Conservation (phyloP, 2,329 filamentous ascomycete species). For the Cercospora zeina region DNA sequence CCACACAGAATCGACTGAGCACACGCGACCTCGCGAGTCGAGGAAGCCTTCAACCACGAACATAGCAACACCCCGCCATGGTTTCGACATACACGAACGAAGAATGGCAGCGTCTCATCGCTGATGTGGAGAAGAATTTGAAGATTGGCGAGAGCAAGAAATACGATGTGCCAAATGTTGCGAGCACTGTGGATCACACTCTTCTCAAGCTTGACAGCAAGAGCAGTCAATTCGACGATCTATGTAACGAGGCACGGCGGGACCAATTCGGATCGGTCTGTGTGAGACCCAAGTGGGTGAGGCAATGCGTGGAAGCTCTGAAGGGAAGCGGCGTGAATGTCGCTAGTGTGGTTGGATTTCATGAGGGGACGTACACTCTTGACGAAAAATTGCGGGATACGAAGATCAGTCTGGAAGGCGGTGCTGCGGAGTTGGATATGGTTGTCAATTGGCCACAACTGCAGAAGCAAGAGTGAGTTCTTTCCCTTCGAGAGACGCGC, state of each 20-base stretch:
- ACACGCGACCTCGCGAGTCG: not conserved
- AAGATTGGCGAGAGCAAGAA: slow-evolving; percentile 12
- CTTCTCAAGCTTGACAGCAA: slow-evolving; percentile 54
- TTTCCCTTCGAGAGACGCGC: not conserved
- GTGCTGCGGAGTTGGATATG: slow-evolving; percentile 60
- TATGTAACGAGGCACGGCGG: slow-evolving; percentile 57
- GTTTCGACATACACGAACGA: slow-evolving; percentile 49
- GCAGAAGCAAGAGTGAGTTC: slow-evolving; percentile 28
- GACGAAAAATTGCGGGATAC: slow-evolving; percentile 55
- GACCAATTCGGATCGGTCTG: slow-evolving; percentile 57
- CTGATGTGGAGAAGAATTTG: slow-evolving; percentile 35
- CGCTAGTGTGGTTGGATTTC: slow-evolving; percentile 61
- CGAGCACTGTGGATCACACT: slow-evolving; percentile 50
- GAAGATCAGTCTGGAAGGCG: slow-evolving; percentile 50
- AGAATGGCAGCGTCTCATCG: slow-evolving; percentile 49
- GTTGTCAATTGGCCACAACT: slow-evolving; percentile 58
- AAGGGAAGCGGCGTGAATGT: slow-evolving; percentile 52
- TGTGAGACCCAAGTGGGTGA: slow-evolving; percentile 56
- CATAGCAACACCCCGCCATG: slow-evolving; percentile 13
- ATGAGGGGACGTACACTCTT: slow-evolving; percentile 58
- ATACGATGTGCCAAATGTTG: slow-evolving; percentile 28
- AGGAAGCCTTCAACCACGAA: not conserved
- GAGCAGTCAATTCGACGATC: slow-evolving; percentile 51
- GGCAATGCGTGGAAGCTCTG: slow-evolving; percentile 52
- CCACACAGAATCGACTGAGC: not conserved